Percentiles rank a stretch among this genome's conserved stretches.
phyloP scores from a whole-genome alignment of 73 alveolate species.

The Tetrahymena elliotti region DNA sequence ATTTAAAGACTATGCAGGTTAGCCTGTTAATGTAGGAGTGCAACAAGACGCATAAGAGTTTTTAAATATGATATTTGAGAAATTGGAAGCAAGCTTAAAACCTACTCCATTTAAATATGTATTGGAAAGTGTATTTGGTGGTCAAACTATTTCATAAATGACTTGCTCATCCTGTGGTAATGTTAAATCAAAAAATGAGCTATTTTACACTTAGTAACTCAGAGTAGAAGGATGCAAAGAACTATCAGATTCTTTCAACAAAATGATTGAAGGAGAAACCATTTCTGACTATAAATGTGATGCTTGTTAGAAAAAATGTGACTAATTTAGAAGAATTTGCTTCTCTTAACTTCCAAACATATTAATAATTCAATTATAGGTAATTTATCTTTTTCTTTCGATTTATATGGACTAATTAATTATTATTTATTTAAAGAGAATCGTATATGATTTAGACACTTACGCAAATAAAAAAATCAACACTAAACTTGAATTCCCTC shows the following conservation, averaged over 20 bases:
- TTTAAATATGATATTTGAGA: constrained; percentile 87
- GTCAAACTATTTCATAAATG: constrained; percentile 82
- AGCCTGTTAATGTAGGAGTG: constrained; percentile 84
- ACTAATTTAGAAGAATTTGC: constrained; percentile 74
- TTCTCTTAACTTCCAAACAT: constrained; percentile 88
- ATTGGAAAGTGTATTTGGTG: constrained; percentile 88
- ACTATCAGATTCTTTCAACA: constrained; percentile 77
- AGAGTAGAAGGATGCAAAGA: constrained; percentile 84
- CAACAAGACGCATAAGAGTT: constrained; percentile 96
- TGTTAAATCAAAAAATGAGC: constrained; percentile 71
- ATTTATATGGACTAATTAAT: background rate
- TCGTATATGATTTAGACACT: constrained; percentile 89
- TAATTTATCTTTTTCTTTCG: background rate
- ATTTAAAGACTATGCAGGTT: constrained; percentile 93
- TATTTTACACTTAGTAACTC: constrained; percentile 75
- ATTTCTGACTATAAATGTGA: constrained; percentile 90
- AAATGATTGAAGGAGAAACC: constrained; percentile 75
- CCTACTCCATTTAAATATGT: constrained; percentile 81
- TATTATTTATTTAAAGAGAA: constrained; percentile 51
- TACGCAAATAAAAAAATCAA: constrained; percentile 89
- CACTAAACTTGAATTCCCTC: constrained; percentile 93
- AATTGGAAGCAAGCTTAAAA: constrained; percentile 80
- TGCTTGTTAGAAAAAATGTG: constrained; percentile 84
- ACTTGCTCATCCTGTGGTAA: constrained; percentile 80
- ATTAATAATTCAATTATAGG: constrained; percentile 73